These are phyloP conservation scores for Xenosphaeropsis pyriputrescens DNA, from an alignment of 2,329 filamentous ascomycete species.

Conservation along the genomic window DNA sequence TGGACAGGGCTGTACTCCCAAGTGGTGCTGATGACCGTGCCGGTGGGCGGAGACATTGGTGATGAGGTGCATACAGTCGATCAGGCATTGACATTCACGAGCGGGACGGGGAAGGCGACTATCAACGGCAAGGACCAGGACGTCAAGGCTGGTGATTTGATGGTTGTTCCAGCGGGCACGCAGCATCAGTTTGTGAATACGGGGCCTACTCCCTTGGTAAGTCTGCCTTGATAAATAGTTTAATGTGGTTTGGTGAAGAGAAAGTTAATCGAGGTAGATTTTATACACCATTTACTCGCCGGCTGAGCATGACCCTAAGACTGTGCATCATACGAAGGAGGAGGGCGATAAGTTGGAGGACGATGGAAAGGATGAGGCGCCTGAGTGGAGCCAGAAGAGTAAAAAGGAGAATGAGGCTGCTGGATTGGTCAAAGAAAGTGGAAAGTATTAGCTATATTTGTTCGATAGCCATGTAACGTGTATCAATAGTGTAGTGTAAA, in stretches of 20 bases:
- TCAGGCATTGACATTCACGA: conserved; percentile 49
- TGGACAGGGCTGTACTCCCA: conserved; percentile 49
- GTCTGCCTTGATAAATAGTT: background rate
- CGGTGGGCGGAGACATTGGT: conserved; percentile 48
- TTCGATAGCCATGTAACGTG: background rate
- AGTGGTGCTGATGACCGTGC: conserved; percentile 49
- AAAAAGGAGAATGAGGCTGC: conserved; percentile 42
- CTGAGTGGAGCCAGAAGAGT: conserved; percentile 39
- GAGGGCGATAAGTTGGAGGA: conserved; percentile 48
- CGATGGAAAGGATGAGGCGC: conserved; percentile 42
- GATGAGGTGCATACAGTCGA: conserved; percentile 53
- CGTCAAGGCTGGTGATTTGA: conserved; percentile 19
- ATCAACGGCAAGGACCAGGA: conserved; percentile 41
- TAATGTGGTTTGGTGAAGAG: background rate
- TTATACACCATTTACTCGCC: conserved; percentile 49
- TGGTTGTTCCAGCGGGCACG: conserved; percentile 49
- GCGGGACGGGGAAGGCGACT: conserved; percentile 39
- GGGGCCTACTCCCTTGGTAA: conserved; percentile 34
- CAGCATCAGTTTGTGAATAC: conserved; percentile 52
- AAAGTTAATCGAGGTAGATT: conserved; percentile 18
- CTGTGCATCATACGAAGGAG: conserved; percentile 47
- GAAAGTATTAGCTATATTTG: conserved; percentile 11
- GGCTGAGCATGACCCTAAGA: conserved; percentile 43
- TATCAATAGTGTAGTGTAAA: background rate
- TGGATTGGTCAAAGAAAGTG: conserved; percentile 32